A percentile compares a stretch with the other conserved stretches of the same genome.
Evolutionary conservation across 192 early-diverging fungal species (phyloP).

Genomic region (Backusella macrospora): DNA sequence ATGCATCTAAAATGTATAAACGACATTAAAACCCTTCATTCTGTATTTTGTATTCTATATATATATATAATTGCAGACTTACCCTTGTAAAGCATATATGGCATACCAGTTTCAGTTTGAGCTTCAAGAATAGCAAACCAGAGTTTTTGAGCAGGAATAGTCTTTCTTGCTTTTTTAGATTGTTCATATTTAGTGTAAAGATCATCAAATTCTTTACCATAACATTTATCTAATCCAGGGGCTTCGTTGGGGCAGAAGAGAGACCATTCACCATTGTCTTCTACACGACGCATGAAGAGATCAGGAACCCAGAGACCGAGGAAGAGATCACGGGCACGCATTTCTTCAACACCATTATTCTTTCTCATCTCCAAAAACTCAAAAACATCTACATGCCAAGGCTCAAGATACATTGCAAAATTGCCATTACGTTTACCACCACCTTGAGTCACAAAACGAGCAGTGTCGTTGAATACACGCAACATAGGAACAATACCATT

Average conservation of each 20-base stretch:
- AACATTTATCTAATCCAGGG: slow-evolving; percentile 80
- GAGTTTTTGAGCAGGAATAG: slow-evolving; percentile 91
- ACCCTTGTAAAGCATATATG: slow-evolving; percentile 97
- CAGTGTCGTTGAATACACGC: slow-evolving; percentile 96
- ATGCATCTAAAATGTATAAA: slow-evolving; percentile 67
- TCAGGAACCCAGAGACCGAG: slow-evolving; percentile 96
- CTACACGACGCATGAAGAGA: slow-evolving; percentile 95
- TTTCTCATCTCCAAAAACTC: slow-evolving; percentile 93
- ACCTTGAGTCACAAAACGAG: slow-evolving; percentile 96
- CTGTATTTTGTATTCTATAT: background rate
- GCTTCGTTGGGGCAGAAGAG: slow-evolving; percentile 95
- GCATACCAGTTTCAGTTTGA: slow-evolving; percentile 97
- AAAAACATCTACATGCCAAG: slow-evolving; percentile 97
- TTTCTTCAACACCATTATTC: slow-evolving; percentile 97
- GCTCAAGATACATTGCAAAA: slow-evolving; percentile 97
- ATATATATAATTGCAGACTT: slow-evolving; percentile 5
- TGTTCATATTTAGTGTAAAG: slow-evolving; percentile 87
- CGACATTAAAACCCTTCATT: background rate
- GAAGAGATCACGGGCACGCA: slow-evolving; percentile 94
- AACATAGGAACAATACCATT: slow-evolving; percentile 98
- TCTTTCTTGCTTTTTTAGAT: slow-evolving; percentile 76
- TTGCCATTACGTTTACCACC: slow-evolving; percentile 96
- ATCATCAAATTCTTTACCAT: slow-evolving; percentile 87
- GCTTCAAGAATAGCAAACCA: slow-evolving; percentile 96
- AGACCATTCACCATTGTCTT: slow-evolving; percentile 88